A percentile compares a stretch with the other conserved stretches of the same genome.
These are phyloP conservation scores for Pyricularia sp. DNA, from an alignment of 2,329 filamentous ascomycete species.

Conservation along the genomic window DNA sequence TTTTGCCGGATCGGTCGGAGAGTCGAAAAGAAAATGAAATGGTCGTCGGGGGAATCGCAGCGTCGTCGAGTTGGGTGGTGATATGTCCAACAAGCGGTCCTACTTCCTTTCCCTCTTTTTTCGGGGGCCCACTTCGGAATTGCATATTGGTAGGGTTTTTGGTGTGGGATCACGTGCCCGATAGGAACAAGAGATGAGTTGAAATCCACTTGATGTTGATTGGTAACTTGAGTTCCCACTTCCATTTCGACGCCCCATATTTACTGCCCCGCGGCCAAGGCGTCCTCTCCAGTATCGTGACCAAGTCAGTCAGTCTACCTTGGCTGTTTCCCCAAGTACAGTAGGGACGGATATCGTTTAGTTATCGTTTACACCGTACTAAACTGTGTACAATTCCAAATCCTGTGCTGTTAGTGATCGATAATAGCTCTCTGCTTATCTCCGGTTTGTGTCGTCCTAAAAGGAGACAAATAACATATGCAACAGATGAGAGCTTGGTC, in stretches of 20 bases:
- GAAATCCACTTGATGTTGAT: background rate
- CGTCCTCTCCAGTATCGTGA: background rate
- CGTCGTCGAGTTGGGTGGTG: background rate
- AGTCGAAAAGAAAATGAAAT: background rate
- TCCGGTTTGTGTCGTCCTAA: background rate
- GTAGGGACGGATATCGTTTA: background rate
- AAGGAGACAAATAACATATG: background rate
- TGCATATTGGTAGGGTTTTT: slow-evolving; percentile 1
- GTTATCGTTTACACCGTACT: background rate
- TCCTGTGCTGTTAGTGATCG: background rate
- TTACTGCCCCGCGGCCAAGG: background rate
- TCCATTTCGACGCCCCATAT: background rate
- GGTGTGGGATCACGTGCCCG: background rate
- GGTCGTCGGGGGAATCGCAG: background rate
- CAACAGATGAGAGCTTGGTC: background rate
- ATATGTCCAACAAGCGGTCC: background rate
- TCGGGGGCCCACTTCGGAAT: background rate
- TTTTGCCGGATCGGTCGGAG: background rate
- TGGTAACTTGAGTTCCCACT: background rate
- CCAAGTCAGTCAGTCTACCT: background rate
- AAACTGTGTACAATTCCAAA: background rate
- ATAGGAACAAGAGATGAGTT: background rate
- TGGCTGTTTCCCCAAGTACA: background rate
- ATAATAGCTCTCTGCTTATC: background rate
- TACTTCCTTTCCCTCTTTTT: background rate